These are phyloP conservation scores for Alternaria panax DNA, from an alignment of 2,329 filamentous ascomycete species.

Conservation along the genomic window DNA sequence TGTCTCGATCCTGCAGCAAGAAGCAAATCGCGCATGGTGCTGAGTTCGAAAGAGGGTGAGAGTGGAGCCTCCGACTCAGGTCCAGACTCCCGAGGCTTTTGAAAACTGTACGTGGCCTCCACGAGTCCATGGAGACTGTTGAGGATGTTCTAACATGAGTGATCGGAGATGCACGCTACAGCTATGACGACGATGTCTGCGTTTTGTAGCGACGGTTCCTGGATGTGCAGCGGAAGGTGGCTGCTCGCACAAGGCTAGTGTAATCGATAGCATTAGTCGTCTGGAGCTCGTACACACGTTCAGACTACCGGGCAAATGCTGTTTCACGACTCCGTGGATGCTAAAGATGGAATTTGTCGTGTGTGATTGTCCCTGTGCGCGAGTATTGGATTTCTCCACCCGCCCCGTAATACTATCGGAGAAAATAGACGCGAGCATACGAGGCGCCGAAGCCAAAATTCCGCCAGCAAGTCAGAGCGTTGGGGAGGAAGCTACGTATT, in stretches of 20 bases:
- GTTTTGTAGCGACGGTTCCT: background rate
- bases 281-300: conserved; percentile 2
- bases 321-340: conserved; percentile 6
- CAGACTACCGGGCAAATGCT: conserved; percentile 1
- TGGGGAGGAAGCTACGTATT: conserved; percentile 5
- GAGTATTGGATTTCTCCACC: conserved; percentile 9
- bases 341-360: conserved; percentile 15
- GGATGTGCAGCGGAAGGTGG: background rate
- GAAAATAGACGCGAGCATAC: conserved; percentile 17
- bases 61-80: background rate
- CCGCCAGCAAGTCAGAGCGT: conserved; percentile 9
- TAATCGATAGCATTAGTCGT: conserved; percentile 4
- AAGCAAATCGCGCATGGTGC: background rate
- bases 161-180: background rate
- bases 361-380: conserved; percentile 13
- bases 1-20: conserved; percentile 2
- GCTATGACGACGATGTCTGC: background rate
- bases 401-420: conserved; percentile 12
- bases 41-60: background rate
- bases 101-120: background rate
- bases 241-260: background rate
- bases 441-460: conserved; percentile 12
- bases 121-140: background rate
- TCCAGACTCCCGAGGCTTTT: conserved; percentile 1
- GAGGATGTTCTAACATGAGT: background rate